A percentile compares a stretch with the other conserved stretches of the same genome.
phyloP scores from a whole-genome alignment of 805 yeast genomes.

The Saturnispora bothae region DNA sequence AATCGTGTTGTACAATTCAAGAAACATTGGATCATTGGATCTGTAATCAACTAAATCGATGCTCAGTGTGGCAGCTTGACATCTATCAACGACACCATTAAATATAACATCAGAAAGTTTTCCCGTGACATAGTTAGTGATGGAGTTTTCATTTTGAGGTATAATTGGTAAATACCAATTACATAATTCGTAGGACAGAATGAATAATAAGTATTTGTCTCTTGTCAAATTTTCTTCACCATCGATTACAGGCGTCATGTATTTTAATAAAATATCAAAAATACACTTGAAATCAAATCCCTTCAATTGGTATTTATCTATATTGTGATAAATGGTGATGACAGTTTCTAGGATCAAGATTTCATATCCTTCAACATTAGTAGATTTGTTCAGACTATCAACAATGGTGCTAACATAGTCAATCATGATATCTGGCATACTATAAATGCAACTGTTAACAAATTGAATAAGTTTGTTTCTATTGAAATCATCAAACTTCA shows the following conservation, averaged over 20 bases:
- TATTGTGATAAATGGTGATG: slow-evolving; percentile 6
- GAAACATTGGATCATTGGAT: slow-evolving; percentile 1
- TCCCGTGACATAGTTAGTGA: slow-evolving; percentile 6
- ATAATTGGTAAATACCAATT: slow-evolving; percentile 8
- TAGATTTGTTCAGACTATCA: background rate
- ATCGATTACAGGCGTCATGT: background rate
- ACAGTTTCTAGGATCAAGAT: slow-evolving; percentile 5
- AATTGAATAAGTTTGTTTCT: slow-evolving; percentile 72
- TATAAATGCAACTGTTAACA: slow-evolving; percentile 69
- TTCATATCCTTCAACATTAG: slow-evolving; percentile 1
- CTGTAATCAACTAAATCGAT: slow-evolving; percentile 4
- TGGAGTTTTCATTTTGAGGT: slow-evolving; percentile 5
- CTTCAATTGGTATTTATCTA: slow-evolving; percentile 1
- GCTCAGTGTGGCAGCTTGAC: slow-evolving; percentile 1
- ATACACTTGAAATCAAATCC: slow-evolving; percentile 2
- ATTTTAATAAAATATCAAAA: slow-evolving; percentile 2
- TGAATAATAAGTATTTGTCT: slow-evolving; percentile 1
- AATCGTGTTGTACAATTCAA: slow-evolving; percentile 1
- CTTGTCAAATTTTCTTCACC: background rate
- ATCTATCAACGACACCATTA: slow-evolving; percentile 3
- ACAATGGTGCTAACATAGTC: slow-evolving; percentile 33
- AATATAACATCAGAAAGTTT: slow-evolving; percentile 3
- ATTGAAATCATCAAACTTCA: slow-evolving; percentile 69
- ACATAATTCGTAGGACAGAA: slow-evolving; percentile 4
- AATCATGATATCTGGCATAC: slow-evolving; percentile 62